Evolutionary conservation across 805 yeast genomes (phyloP).

Genomic region (Candida mattraensis): DNA sequence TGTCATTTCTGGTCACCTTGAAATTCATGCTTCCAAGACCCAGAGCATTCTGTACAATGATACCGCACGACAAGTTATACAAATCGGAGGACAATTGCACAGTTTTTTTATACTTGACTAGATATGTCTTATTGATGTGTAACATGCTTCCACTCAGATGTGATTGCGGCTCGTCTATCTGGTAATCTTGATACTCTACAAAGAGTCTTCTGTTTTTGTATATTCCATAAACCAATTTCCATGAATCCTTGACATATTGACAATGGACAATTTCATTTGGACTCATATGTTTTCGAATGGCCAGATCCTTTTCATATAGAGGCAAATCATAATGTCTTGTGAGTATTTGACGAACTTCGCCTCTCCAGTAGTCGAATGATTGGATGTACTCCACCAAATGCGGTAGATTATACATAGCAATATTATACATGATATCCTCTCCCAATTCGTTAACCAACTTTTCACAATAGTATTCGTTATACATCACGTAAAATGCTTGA

Average conservation of each 20-base stretch:
- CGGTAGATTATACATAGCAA: constrained; percentile 26
- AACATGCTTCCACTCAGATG: constrained; percentile 37
- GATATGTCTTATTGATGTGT: constrained; percentile 49
- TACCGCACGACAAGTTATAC: constrained; percentile 51
- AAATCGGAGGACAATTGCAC: constrained; percentile 48
- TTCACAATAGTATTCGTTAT: constrained; percentile 49
- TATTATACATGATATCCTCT: constrained; percentile 20
- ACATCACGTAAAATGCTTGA: constrained; percentile 41
- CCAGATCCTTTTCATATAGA: constrained; percentile 20
- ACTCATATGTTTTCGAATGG: constrained; percentile 14
- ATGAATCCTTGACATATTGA: constrained; percentile 48
- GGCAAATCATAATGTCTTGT: constrained; percentile 21
- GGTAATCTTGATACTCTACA: constrained; percentile 42
- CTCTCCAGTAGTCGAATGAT: constrained; percentile 39
- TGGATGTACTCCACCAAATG: constrained; percentile 30
- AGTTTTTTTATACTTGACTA: constrained; percentile 45
- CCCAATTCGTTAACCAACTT: constrained; percentile 34
- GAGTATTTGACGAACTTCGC: constrained; percentile 26
- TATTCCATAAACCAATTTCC: constrained; percentile 53
- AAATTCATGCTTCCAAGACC: constrained; percentile 63
- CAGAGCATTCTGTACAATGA: constrained; percentile 50
- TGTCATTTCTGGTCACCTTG: constrained; percentile 38
- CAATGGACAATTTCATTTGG: constrained; percentile 26
- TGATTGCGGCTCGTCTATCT: constrained; percentile 48
- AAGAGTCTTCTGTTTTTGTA: constrained; percentile 52